phyloP scores from a whole-genome alignment of 176 grass and related monocot species.

The Aegilops speltoides region DNA sequence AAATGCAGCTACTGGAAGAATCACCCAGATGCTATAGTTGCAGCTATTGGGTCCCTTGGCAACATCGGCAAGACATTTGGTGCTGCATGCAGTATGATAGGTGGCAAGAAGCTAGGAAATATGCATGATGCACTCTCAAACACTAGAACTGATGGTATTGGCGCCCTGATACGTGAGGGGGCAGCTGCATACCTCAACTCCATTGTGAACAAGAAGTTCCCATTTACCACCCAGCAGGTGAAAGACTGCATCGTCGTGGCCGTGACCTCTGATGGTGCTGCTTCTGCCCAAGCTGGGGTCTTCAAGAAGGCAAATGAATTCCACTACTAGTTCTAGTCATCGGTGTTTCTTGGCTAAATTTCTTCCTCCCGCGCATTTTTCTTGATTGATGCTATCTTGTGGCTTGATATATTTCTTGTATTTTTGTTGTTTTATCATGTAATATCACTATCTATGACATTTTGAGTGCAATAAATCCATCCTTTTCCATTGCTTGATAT shows the following conservation, averaged over 20 bases:
- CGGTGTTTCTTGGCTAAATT: slow-evolving; percentile 23
- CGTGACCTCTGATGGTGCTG: slow-evolving; percentile 47
- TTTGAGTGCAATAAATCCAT: slow-evolving; percentile 8
- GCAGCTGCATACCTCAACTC: slow-evolving; percentile 85
- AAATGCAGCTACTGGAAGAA: slow-evolving; percentile 68
- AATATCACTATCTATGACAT: slow-evolving; percentile 13
- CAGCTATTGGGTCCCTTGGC: slow-evolving; percentile 52
- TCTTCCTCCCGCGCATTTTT: slow-evolving; percentile 15
- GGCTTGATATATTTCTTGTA: slow-evolving; percentile 19
- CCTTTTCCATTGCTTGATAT: not conserved
- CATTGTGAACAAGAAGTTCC: slow-evolving; percentile 59
- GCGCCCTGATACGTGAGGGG: slow-evolving; percentile 68
- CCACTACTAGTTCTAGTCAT: slow-evolving; percentile 41
- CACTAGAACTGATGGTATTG: slow-evolving; percentile 48
- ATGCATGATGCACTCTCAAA: slow-evolving; percentile 70
- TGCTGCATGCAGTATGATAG: slow-evolving; percentile 26
- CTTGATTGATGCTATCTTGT: slow-evolving; percentile 16
- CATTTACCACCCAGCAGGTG: slow-evolving; percentile 68
- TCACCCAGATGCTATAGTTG: slow-evolving; percentile 58
- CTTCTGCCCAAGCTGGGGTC: slow-evolving; percentile 59
- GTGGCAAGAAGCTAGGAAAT: slow-evolving; percentile 54
- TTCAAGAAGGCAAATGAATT: slow-evolving; percentile 80
- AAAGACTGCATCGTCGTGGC: slow-evolving; percentile 48
- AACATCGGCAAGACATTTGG: slow-evolving; percentile 67
- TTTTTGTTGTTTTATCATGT: slow-evolving; percentile 11